A percentile compares a stretch with the other conserved stretches of the same genome.
These are phyloP conservation scores for Cymbopogon citratus DNA, from an alignment of 176 grass and related monocot genomes.

Conservation along the genomic window DNA sequence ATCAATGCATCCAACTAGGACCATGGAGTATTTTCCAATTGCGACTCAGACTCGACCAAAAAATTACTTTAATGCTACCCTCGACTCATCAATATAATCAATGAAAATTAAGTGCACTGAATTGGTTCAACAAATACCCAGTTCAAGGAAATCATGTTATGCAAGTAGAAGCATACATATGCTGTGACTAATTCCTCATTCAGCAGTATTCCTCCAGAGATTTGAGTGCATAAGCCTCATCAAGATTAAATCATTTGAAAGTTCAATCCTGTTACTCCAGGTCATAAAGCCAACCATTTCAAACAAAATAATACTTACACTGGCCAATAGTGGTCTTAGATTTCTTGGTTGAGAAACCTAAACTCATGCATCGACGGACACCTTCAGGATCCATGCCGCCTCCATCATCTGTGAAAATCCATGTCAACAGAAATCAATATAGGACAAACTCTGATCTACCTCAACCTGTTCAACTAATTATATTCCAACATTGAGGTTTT, in stretches of 20 bases:
- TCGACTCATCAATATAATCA: constrained; percentile 1
- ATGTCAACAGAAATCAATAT: not conserved
- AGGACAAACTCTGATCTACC: not conserved
- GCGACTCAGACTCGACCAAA: not conserved
- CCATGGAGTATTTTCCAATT: not conserved
- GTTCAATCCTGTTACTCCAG: not conserved
- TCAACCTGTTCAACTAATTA: not conserved
- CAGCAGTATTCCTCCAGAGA: constrained; percentile 1
- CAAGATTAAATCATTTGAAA: not conserved
- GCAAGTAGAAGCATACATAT: not conserved
- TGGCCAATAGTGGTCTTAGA: constrained; percentile 96
- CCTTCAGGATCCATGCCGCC: constrained; percentile 96
- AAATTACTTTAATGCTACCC: not conserved
- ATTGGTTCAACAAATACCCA: not conserved
- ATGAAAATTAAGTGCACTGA: not conserved
- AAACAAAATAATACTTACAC: constrained; percentile 47
- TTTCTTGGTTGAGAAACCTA: constrained; percentile 93
- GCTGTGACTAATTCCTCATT: not conserved
- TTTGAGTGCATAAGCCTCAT: not conserved
- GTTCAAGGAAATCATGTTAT: not conserved
- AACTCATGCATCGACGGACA: constrained; percentile 82
- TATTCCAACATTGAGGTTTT: not conserved
- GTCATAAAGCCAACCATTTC: constrained; percentile 9
- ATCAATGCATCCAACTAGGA: not conserved
- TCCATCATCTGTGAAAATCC: constrained; percentile 72